Conservation (phyloP, 1,284 basidiomycete species). For the Fomitopsis pinicola region DNA sequence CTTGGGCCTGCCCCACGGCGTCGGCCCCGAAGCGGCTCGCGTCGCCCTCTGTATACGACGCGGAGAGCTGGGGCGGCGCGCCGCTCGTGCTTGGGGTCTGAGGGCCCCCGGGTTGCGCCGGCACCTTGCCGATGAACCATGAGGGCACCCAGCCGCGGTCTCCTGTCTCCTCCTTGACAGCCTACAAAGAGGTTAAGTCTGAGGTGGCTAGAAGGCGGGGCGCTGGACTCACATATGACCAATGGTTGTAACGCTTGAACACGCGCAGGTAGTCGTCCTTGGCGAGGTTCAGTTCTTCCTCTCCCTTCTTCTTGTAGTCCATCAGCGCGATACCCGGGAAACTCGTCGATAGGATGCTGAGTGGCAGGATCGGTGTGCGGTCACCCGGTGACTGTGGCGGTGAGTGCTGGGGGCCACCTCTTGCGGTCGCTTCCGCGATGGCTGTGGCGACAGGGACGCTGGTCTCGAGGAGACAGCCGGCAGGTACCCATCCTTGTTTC, state of each 20-base stretch:
- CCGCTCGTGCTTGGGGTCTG: constrained; percentile 53
- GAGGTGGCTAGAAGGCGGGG: constrained; percentile 4
- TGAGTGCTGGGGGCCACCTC: constrained; percentile 36
- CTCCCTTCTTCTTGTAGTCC: constrained; percentile 90
- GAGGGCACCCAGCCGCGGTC: constrained; percentile 92
- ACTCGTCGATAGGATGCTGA: constrained; percentile 88
- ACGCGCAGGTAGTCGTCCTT: constrained; percentile 89
- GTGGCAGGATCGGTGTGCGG: constrained; percentile 78
- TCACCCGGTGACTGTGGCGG: constrained; percentile 35
- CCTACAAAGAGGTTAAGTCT: constrained; percentile 37
- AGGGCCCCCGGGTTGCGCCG: constrained; percentile 45
- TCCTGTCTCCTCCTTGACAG: constrained; percentile 84
- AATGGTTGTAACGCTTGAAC: constrained; percentile 97
- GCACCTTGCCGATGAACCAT: constrained; percentile 75
- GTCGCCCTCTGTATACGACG: constrained; percentile 17
- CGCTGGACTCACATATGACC: constrained; percentile 73
- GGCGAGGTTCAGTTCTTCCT: constrained; percentile 81
- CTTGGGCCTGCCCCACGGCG: constrained; percentile 41
- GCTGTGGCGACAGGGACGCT: constrained; percentile 74
- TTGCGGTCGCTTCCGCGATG: constrained; percentile 70
- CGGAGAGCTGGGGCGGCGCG: constrained; percentile 20
- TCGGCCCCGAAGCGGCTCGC: constrained; percentile 12
- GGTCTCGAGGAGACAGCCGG: constrained; percentile 93
- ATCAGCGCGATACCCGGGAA: constrained; percentile 93
- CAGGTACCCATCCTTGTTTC: constrained; percentile 86